Evolutionary conservation across 352 stramenopile genomes (phyloP), one percentile per base, ranked within the genome.

Genomic region (Pythium brachiatum): DNA sequence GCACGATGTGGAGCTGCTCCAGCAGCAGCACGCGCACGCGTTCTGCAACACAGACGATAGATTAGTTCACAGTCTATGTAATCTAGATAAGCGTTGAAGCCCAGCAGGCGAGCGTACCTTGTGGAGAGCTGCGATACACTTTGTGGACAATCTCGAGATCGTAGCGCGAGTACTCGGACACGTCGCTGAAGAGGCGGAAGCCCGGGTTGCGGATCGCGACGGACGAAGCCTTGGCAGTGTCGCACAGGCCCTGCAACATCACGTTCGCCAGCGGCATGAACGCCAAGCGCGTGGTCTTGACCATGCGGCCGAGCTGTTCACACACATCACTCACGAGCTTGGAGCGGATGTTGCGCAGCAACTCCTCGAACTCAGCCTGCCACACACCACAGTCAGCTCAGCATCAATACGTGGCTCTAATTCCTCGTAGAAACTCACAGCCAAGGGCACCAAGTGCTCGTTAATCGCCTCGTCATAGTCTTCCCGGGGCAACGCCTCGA

Each of bases 121-220:
- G 79, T 25, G 64, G 66, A 0, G 60, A 64, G 36, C 72, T 60
- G 27, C 65, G 43, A 46, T 76, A 92, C 7, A 88, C 71, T 58
- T 70, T 79, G 31, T 60, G 70, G 44, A 90, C 41, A 2, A 79
- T 41, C 41, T 75, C 53, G 32, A 92, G 34, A 54, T 92, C 83
- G 57, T 87, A 92, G 20, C 79, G 75, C 34, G 80, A 70, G 21
- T 78, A 57, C 63, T 90, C 64, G 12, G 81, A 81, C n/a, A 90
- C 58, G 32, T 76, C 71, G 51, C 48, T 59, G 46, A 92, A 74
- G 4, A 92, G 66, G 38, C 73, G 71, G 6, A 75, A 64, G 3
- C 76, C 79, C 41, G 81, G 83, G 2, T 76, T 66, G 23, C 83
- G 73, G 21, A 88, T 76, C 2, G 83, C 83, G 0, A 47, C 58